Evolutionary conservation across 2,329 filamentous ascomycete species (phyloP), one percentile per base, ranked within the genome.

Genomic region (Pseudogymnoascus sp.): DNA sequence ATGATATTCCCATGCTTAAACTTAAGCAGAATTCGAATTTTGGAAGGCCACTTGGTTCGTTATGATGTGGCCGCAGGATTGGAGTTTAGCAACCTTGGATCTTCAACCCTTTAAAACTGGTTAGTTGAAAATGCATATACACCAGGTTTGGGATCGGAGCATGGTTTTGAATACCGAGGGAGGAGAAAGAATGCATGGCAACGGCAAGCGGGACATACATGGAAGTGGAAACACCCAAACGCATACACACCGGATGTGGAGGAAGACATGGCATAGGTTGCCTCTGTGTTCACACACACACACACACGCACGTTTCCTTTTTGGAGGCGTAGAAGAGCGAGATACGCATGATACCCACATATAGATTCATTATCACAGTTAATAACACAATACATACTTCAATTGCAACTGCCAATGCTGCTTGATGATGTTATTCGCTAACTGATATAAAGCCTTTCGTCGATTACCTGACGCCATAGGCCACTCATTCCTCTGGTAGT

Each of bases 11-110:
- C 8, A 58, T 35, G 7, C 59, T 71, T 29, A 66, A 63, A 58
- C 39, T 71, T 42, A 71, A 68, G 61, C 65, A 66, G 5, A 70
- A 66, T 35, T 51, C 65, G 36, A 71, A 71, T 42, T 71, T 71
- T 64, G 70, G 70, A 12, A 64, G 61, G 42, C 70, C 69, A 21
- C 61, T 71, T 36, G 70, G 70, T 31, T 55, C 44, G 27, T 12
- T 55, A 17, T 55, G 44, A 55, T 55, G 44, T 17, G 27, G n/a
- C 15, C 31, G 4, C 44, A 31, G 27, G 44, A 31, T 55, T 55
- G 27, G 39, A 25, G 39, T 21, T 42, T 42, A 25, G 39, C 9
- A 5, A 39, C 17, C 17, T 42, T 42, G 39, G 44, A 55, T 55
- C 31, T 55, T 17, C 44, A 51, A 27, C 5, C 12, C 27, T 55